Evolutionary conservation across 2,329 filamentous ascomycete genomes (phyloP).

Genomic region (Exophiala viscosa): DNA sequence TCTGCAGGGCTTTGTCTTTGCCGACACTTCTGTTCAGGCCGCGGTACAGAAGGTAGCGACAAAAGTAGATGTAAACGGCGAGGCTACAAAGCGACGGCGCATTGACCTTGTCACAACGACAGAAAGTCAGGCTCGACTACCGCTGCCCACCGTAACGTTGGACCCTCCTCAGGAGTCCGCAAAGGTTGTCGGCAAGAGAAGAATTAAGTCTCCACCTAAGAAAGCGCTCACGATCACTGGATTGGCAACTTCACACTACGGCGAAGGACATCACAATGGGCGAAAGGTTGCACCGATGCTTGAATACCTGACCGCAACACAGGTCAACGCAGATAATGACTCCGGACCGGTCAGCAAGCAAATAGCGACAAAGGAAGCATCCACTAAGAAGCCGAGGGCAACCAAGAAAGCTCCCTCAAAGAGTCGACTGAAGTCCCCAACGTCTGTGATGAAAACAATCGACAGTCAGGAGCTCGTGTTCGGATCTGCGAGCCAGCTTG

Average conservation of each 20-base stretch:
- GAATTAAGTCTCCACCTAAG: slow-evolving; percentile 59
- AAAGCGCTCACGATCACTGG: slow-evolving; percentile 75
- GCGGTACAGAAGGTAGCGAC: background rate
- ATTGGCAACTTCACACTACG: slow-evolving; percentile 69
- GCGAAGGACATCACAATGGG: slow-evolving; percentile 35
- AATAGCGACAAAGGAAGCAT: slow-evolving; percentile 12
- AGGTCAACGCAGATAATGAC: slow-evolving; percentile 10
- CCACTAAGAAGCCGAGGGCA: slow-evolving; percentile 19
- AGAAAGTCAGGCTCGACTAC: background rate
- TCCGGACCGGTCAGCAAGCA: background rate
- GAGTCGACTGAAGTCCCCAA: slow-evolving; percentile 61
- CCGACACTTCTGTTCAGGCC: background rate
- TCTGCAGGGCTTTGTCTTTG: slow-evolving; percentile 10
- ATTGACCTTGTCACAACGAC: slow-evolving; percentile 15
- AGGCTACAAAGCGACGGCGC: slow-evolving; percentile 12
- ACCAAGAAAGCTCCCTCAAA: slow-evolving; percentile 36
- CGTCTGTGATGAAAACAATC: slow-evolving; percentile 62
- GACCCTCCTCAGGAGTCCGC: background rate
- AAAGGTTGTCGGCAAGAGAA: slow-evolving; percentile 4
- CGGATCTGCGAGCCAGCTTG: slow-evolving; percentile 80
- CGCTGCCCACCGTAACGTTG: background rate
- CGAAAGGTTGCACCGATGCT: slow-evolving; percentile 38
- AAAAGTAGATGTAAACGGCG: slow-evolving; percentile 1
- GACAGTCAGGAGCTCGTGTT: slow-evolving; percentile 74
- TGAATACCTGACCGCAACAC: slow-evolving; percentile 44